A percentile compares a stretch with the other conserved stretches of the same genome.
Evolutionary conservation across 768 basidiomycete genomes (phyloP).

Genomic region (Tricholoma sp.): DNA sequence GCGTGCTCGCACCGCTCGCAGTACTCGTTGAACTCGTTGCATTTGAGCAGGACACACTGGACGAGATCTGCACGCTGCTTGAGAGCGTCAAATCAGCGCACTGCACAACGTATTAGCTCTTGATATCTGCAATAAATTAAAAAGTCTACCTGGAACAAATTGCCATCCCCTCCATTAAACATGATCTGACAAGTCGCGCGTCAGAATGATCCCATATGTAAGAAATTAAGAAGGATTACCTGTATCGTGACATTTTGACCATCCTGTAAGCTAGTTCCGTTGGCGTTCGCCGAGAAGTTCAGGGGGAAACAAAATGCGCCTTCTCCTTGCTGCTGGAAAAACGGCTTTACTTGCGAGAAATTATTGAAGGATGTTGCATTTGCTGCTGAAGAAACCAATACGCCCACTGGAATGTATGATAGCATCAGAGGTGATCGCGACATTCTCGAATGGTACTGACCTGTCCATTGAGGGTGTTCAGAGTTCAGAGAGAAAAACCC

Average conservation of each 20-base stretch:
- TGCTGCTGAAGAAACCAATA: slow-evolving; percentile 48
- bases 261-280: slow-evolving; percentile 44
- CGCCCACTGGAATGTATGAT: slow-evolving; percentile 34
- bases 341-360: slow-evolving; percentile 52
- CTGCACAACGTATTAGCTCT: slow-evolving; percentile 27
- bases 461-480: slow-evolving; percentile 57
- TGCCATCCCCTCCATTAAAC: slow-evolving; percentile 67
- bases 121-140: background rate
- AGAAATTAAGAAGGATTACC: slow-evolving; percentile 16
- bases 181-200: slow-evolving; percentile 29
- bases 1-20: too few relatives aligned
- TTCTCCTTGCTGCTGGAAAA: slow-evolving; percentile 46
- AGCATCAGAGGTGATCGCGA: background rate
- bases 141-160: slow-evolving; percentile 57
- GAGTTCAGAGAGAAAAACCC: slow-evolving; percentile 62
- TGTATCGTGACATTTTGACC: slow-evolving; percentile 76
- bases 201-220: background rate
- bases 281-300: slow-evolving; percentile 43
- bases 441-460: slow-evolving; percentile 30
- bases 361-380: slow-evolving; percentile 60
- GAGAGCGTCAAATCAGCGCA: slow-evolving; percentile 78
- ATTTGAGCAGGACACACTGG: slow-evolving; percentile 34
- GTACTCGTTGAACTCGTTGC: slow-evolving; percentile 19
- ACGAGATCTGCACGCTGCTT: slow-evolving; percentile 42
- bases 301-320: slow-evolving; percentile 68